Evolutionary conservation across 805 yeast species (phyloP).

Genomic region (Candida nanaspora): DNA sequence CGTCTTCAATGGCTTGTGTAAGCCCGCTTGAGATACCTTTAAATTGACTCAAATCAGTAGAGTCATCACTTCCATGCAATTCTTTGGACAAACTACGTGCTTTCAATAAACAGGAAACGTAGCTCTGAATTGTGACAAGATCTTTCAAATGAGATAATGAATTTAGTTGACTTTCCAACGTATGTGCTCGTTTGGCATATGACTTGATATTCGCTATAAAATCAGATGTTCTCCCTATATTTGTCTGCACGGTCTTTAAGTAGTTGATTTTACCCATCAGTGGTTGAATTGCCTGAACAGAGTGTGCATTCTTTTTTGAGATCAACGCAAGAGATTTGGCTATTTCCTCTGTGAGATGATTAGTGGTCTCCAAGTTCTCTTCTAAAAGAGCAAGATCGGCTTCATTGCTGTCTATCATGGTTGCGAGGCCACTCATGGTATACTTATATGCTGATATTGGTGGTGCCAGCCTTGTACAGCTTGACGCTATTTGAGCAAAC

Average conservation of each 20-base stretch:
- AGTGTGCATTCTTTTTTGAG: slow-evolving; percentile 43
- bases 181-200: slow-evolving; percentile 37
- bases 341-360: slow-evolving; percentile 47
- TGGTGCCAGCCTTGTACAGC: too few species aligned
- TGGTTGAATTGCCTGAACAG: slow-evolving; percentile 64
- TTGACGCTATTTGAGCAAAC: too few species aligned
- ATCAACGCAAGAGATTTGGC: slow-evolving; percentile 48
- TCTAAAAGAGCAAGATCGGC: slow-evolving; percentile 80
- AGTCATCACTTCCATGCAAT: slow-evolving; percentile 19
- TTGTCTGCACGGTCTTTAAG: slow-evolving; percentile 46
- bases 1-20: slow-evolving; percentile 44
- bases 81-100: slow-evolving; percentile 40
- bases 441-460: too few species aligned
- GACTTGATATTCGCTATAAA: slow-evolving; percentile 40
- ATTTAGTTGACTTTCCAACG: slow-evolving; percentile 27
- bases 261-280: slow-evolving; percentile 55
- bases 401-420: slow-evolving; percentile 54
- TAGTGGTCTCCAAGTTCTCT: slow-evolving; percentile 58
- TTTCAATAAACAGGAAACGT: slow-evolving; percentile 22
- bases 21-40: slow-evolving; percentile 62
- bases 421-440: slow-evolving; percentile 2
- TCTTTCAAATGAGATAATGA: slow-evolving; percentile 11
- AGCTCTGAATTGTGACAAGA: slow-evolving; percentile 28
- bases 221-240: slow-evolving; percentile 47
- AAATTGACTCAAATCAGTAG: slow-evolving; percentile 39